These are phyloP conservation scores for Starmerella scarabaei DNA, from an alignment of 805 yeast genomes.

Conservation along the genomic window DNA sequence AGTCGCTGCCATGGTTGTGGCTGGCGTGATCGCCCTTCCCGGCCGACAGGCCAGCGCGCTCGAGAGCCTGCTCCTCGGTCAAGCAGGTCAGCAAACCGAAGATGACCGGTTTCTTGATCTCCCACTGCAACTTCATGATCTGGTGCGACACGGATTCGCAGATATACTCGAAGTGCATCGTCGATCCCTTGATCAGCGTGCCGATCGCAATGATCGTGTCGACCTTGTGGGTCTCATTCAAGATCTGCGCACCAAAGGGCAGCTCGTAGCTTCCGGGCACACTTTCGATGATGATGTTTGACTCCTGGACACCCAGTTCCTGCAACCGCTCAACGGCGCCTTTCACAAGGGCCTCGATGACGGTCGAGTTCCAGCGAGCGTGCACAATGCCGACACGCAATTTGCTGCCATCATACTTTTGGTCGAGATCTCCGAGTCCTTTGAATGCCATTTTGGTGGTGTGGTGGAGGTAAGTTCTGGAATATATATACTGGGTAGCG, in stretches of 20 bases:
- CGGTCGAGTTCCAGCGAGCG: constrained; percentile 83
- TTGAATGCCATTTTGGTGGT: constrained; percentile 34
- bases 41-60: constrained; percentile 69
- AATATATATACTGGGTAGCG: no score
- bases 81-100: constrained; percentile 89
- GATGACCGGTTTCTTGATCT: constrained; percentile 63
- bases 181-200: constrained; percentile 85
- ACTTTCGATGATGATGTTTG: constrained; percentile 65
- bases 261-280: constrained; percentile 95
- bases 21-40: no score
- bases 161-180: constrained; percentile 97
- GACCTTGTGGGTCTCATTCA: constrained; percentile 26
- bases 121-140: constrained; percentile 68
- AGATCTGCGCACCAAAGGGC: constrained; percentile 59
- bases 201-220: constrained; percentile 94
- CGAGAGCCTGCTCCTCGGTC: constrained; percentile 86
- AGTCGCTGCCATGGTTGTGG: constrained; percentile 94
- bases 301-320: constrained; percentile 57
- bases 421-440: constrained; percentile 67
- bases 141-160: constrained; percentile 80
- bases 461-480: no score
- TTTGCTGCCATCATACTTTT: constrained; percentile 43
- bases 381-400: constrained; percentile 77
- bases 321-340: constrained; percentile 57
- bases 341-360: constrained; percentile 64